phyloP scores from a whole-genome alignment of 441 rosid species.

The Euphorbia corollata region DNA sequence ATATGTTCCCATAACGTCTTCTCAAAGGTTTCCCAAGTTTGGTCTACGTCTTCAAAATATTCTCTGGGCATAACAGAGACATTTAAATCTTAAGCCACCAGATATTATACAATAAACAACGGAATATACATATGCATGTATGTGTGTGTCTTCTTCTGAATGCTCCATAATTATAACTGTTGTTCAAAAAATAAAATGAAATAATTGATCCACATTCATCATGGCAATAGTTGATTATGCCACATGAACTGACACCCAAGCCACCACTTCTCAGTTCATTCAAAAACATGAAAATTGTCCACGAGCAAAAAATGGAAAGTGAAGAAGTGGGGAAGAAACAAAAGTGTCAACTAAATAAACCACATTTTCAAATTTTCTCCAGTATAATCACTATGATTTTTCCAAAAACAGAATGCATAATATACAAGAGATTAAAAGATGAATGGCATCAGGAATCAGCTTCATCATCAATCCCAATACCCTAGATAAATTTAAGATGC shows the following conservation, averaged over 20 bases:
- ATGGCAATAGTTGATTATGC: neutral
- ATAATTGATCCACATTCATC: neutral
- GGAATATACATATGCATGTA: neutral
- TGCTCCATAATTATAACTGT: neutral
- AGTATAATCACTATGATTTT: neutral
- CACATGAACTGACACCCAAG: neutral
- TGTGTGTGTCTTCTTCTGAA: neutral
- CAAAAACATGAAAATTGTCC: neutral
- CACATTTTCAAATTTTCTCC: neutral
- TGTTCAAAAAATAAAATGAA: neutral
- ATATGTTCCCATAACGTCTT: constrained; percentile 92
- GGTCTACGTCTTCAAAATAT: constrained; percentile 98
- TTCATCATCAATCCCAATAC: constrained; percentile 4
- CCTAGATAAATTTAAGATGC: neutral
- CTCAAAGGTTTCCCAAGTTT: constrained; percentile 95
- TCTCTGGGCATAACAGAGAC: constrained; percentile 45
- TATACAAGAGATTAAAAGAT: neutral
- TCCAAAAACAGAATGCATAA: neutral
- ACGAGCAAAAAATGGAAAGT: neutral
- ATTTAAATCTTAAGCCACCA: constrained; percentile 19
- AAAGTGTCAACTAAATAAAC: constrained; percentile 2
- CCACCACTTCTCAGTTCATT: neutral
- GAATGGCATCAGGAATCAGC: neutral
- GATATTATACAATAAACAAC: neutral
- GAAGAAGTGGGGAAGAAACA: neutral